Base-by-base conservation (phyloP, 108 stramenopile species). In the Chaetoceros muelleri region DNA sequence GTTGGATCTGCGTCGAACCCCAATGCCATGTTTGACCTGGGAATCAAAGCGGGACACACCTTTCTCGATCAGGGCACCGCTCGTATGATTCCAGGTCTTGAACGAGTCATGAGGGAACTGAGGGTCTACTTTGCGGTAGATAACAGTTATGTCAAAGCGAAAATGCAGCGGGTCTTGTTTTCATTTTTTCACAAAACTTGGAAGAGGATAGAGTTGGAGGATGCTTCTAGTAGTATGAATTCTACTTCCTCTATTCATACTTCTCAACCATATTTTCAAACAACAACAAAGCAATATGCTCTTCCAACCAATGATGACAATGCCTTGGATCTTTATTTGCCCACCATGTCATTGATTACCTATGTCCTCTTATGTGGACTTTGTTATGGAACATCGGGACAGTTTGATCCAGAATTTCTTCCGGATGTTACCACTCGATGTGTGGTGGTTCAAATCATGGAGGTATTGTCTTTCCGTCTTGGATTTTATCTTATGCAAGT, bases 321-420 rank as follows among this genome's bases (percentile, higher is more conserved):
- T 64, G 95, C 96, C 19, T 95, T 95, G 28, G 98, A 99, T 79
- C 68, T 99, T 53, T 99, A 99, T 72, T 66, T 99, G 19, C 98
- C 98, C 0, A 30, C 75, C 51, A 99, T 99, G 98, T 77, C 87
- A 13, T 75, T 96, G 20, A 75, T 97, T 45, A 98, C 96, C 24
- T 98, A 95, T 66, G 91, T 94, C 28, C 70, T 99, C 24, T 68
- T 98, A 2, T 90, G 90, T 61, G 96, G 94, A 0, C 64, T 97
- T 3, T 80, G 75, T 25, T 90, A 95, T 69, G 98, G 96, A 0
- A 89, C 80, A 24, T 80, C 81, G 17, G 81, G 85, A 25, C 55
- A 85, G 61, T 95, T 96, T 75, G 78, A 81, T 53, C 96, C 96
- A 7, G 92, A 96, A 60, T 86, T 95, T 10, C 70, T 98, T 22